Conservation (phyloP, 163 green algal genomes). For the Chloroidium sp. region DNA sequence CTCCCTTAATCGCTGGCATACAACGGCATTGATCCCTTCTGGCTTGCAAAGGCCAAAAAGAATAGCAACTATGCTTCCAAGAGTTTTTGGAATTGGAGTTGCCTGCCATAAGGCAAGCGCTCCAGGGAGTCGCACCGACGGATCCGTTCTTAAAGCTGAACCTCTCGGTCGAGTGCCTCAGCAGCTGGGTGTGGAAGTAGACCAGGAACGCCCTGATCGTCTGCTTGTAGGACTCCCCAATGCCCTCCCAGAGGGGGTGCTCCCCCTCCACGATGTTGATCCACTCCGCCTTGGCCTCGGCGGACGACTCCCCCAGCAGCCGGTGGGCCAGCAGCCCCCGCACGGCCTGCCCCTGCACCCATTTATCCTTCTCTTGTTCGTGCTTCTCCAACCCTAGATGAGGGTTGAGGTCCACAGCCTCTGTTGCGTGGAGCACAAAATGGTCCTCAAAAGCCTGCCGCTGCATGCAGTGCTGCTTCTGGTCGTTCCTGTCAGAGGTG, state of each 20-base stretch:
- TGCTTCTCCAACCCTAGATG: too few species aligned
- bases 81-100: too few species aligned
- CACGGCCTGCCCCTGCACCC: constrained; percentile 56
- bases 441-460: not conserved
- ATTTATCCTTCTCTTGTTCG: constrained; percentile 18
- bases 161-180: constrained; percentile 57
- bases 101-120: not conserved
- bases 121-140: constrained; percentile 37
- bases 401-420: too few species aligned
- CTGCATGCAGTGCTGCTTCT: not conserved
- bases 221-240: constrained; percentile 92
- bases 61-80: too few species aligned
- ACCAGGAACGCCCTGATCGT: constrained; percentile 93
- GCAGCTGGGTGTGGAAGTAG: constrained; percentile 87
- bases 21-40: too few species aligned
- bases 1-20: too few species aligned
- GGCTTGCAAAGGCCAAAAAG: too few species aligned
- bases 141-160: constrained; percentile 85
- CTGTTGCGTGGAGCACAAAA: too few species aligned
- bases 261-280: constrained; percentile 89
- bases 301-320: constrained; percentile 30
- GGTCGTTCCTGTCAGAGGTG: too few species aligned
- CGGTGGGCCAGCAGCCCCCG: constrained; percentile 79
- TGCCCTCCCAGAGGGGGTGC: constrained; percentile 78
- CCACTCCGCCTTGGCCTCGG: constrained; percentile 73